Conservation (phyloP, 768 basidiomycete species). For the Naganishia vaughanmartiniae region DNA sequence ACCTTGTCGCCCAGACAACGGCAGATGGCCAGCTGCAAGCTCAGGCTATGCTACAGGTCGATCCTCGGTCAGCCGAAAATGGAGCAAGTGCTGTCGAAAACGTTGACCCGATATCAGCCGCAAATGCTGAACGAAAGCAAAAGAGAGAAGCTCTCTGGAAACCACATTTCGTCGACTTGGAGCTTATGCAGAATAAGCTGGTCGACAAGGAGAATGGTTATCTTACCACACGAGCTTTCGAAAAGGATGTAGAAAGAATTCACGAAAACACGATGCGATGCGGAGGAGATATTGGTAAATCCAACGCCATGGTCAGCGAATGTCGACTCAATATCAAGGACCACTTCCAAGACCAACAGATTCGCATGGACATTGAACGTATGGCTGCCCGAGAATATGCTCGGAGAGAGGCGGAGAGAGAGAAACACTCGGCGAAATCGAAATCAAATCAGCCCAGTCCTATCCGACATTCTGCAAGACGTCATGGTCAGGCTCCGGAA, state of each 20-base stretch:
- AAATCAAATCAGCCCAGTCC: conserved; percentile 44
- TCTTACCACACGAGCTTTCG: conserved; percentile 80
- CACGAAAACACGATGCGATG: conserved; percentile 58
- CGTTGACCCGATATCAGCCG: background rate
- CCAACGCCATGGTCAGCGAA: conserved; percentile 77
- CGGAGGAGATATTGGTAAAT: conserved; percentile 67
- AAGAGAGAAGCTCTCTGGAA: conserved; percentile 35
- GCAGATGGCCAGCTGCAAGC: conserved; percentile 19
- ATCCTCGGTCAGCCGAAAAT: background rate
- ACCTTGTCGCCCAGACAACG: conserved; percentile 12
- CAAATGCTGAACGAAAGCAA: conserved; percentile 13
- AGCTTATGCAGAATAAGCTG: conserved; percentile 79
- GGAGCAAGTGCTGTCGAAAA: background rate
- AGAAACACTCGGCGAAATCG: conserved; percentile 51
- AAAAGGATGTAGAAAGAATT: conserved; percentile 60
- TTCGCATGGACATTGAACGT: conserved; percentile 77
- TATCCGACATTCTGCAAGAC: conserved; percentile 68
- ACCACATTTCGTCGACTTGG: conserved; percentile 80
- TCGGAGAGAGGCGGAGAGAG: conserved; percentile 57
- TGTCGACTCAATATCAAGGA: conserved; percentile 75
- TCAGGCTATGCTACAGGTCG: conserved; percentile 13
- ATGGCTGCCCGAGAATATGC: conserved; percentile 69
- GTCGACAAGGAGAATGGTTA: conserved; percentile 70
- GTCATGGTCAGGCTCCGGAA: conserved; percentile 71
- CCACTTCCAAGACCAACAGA: conserved; percentile 75